Evolutionary conservation across 768 basidiomycete genomes (phyloP).

Genomic region (Phaffia australis): DNA sequence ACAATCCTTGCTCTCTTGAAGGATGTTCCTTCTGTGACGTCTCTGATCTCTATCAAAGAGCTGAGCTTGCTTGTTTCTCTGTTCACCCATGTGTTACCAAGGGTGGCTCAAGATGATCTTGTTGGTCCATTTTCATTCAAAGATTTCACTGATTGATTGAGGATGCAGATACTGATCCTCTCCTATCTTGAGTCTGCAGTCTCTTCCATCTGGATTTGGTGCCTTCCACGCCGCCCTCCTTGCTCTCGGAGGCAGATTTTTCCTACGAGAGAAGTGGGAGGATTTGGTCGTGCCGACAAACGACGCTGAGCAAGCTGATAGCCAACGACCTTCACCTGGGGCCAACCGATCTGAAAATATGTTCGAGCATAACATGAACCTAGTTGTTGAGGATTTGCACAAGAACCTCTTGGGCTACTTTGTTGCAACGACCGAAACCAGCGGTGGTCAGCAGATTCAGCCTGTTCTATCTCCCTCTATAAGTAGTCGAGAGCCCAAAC

Average conservation of each 20-base stretch:
- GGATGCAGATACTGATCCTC: conserved; percentile 13
- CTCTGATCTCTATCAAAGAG: conserved; percentile 62
- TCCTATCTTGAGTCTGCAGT: conserved; percentile 37
- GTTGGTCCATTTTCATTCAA: conserved; percentile 42
- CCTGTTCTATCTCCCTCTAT: conserved; percentile 40
- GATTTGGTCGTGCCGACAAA: conserved; percentile 52
- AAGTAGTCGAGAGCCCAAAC: conserved; percentile 23
- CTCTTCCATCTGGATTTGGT: conserved; percentile 57
- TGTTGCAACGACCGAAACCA: conserved; percentile 27
- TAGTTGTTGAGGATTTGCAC: conserved; percentile 27
- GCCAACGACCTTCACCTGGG: conserved; percentile 37
- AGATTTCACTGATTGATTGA: background rate
- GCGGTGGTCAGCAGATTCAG: conserved; percentile 47
- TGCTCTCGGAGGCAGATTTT: conserved; percentile 58
- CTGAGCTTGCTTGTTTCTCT: conserved; percentile 66
- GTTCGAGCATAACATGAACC: conserved; percentile 27
- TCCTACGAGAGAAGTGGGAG: conserved; percentile 53
- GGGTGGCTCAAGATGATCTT: conserved; percentile 65
- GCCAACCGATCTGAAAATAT: conserved; percentile 17
- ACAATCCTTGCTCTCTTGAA: conserved; percentile 73
- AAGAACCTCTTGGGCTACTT: conserved; percentile 28
- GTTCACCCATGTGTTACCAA: conserved; percentile 55
- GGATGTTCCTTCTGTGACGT: conserved; percentile 54
- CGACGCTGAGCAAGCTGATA: conserved; percentile 54
- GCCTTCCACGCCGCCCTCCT: conserved; percentile 71